phyloP scores from a whole-genome alignment of 768 basidiomycete genomes.

The Leccinum disarticulatum region DNA sequence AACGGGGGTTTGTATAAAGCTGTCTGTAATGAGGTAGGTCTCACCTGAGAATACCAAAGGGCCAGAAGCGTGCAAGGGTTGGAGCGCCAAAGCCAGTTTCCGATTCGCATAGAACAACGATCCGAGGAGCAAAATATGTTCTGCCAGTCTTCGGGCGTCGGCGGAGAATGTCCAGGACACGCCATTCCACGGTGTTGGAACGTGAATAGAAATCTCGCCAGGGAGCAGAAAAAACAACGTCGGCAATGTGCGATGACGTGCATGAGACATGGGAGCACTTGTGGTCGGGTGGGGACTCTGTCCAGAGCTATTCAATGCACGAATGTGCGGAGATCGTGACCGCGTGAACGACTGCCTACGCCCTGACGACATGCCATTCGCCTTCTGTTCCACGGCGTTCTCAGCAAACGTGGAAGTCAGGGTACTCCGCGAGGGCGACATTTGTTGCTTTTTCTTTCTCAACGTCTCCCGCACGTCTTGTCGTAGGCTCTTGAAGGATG shows the following conservation, averaged over 20 bases:
- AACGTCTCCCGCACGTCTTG: slow-evolving; percentile 26
- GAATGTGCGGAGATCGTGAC: slow-evolving; percentile 66
- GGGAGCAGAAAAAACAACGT: slow-evolving; percentile 44
- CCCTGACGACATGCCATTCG: slow-evolving; percentile 33
- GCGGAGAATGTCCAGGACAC: slow-evolving; percentile 49
- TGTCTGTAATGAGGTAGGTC: slow-evolving; percentile 7
- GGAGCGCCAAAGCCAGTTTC: slow-evolving; percentile 30
- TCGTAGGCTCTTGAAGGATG: slow-evolving; percentile 32
- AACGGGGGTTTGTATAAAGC: slow-evolving; percentile 5
- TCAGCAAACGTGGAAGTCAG: slow-evolving; percentile 25
- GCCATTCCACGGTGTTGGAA: slow-evolving; percentile 44
- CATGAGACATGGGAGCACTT: slow-evolving; percentile 42
- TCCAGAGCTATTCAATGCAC: slow-evolving; percentile 30
- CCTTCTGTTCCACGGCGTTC: slow-evolving; percentile 34
- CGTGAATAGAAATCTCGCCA: slow-evolving; percentile 42
- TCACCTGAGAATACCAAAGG: slow-evolving; percentile 55
- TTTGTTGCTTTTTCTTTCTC: slow-evolving; percentile 31
- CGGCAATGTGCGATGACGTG: slow-evolving; percentile 38
- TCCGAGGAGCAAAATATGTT: slow-evolving; percentile 62
- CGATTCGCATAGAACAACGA: slow-evolving; percentile 58
- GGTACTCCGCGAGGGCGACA: slow-evolving; percentile 24
- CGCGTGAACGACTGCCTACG: slow-evolving; percentile 59
- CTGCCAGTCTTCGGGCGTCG: slow-evolving; percentile 60
- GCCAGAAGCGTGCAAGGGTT: slow-evolving; percentile 26
- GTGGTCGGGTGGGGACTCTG: slow-evolving; percentile 38